phyloP scores from a whole-genome alignment of 371 early-diverging fungal species.

The Mucor mucedo region DNA sequence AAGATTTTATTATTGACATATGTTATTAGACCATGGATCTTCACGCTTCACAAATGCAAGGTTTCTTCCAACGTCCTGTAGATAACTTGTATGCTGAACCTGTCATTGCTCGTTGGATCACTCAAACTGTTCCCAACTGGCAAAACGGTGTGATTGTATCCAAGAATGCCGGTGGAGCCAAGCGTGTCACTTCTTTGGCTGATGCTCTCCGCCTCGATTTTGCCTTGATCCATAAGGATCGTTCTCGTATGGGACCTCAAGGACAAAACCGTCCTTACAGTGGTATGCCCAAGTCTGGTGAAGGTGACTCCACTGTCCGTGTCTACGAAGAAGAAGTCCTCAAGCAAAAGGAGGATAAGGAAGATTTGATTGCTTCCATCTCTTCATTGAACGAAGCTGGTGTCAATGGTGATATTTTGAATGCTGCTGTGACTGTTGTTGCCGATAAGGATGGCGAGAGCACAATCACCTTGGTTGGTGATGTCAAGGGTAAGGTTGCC shows the following conservation, averaged over 20 bases:
- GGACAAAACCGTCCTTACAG: slow-evolving; percentile 57
- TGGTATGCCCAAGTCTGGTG: slow-evolving; percentile 56
- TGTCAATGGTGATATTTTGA: slow-evolving; percentile 45
- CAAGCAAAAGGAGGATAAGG: slow-evolving; percentile 30
- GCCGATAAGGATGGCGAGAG: slow-evolving; percentile 60
- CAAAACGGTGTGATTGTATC: slow-evolving; percentile 86
- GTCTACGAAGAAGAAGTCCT: slow-evolving; percentile 44
- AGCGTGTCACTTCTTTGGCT: slow-evolving; percentile 94
- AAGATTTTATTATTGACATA: not conserved
- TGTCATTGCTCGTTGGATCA: slow-evolving; percentile 87
- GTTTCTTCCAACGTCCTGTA: slow-evolving; percentile 94
- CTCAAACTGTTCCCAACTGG: slow-evolving; percentile 78
- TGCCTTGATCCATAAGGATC: slow-evolving; percentile 94
- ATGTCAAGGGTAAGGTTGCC: slow-evolving; percentile 87
- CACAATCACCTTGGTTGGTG: slow-evolving; percentile 88
- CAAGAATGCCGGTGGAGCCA: slow-evolving; percentile 98
- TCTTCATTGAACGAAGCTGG: slow-evolving; percentile 52
- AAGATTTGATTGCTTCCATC: slow-evolving; percentile 47
- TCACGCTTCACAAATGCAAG: slow-evolving; percentile 94
- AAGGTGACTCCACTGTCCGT: slow-evolving; percentile 37
- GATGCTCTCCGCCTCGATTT: slow-evolving; percentile 93
- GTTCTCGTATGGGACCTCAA: slow-evolving; percentile 66
- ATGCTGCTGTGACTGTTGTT: slow-evolving; percentile 57
- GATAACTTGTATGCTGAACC: slow-evolving; percentile 97
- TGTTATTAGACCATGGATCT: slow-evolving; percentile 84